phyloP scores from a whole-genome alignment of 2,329 filamentous ascomycete species.

The Penicillium sp. region DNA sequence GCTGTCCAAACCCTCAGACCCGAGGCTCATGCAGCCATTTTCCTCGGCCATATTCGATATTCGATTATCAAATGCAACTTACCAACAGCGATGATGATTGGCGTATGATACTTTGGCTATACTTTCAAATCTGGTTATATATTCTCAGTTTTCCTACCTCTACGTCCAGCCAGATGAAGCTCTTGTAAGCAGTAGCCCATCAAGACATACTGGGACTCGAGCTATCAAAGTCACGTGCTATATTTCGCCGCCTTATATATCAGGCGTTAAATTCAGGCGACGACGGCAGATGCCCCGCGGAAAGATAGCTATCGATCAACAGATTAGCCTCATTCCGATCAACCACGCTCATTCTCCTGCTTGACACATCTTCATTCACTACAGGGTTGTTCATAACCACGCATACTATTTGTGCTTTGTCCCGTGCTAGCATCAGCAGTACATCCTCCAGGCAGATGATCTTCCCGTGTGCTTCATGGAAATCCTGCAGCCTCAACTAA shows the following conservation, averaged over 20 bases:
- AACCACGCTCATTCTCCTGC: conserved; percentile 13
- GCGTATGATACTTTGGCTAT: not conserved
- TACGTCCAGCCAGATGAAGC: not conserved
- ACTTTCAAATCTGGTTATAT: not conserved
- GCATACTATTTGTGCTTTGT: not conserved
- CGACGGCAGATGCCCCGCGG: conserved; percentile 19
- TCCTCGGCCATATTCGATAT: not conserved
- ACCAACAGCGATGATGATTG: not conserved
- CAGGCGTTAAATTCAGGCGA: not conserved
- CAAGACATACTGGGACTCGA: not conserved
- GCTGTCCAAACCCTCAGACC: not conserved
- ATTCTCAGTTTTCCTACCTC: not conserved
- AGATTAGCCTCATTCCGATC: conserved; percentile 19
- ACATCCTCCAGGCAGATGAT: conserved; percentile 25
- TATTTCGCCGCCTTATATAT: not conserved
- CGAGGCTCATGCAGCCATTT: not conserved
- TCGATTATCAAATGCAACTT: not conserved
- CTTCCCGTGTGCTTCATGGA: conserved; percentile 21
- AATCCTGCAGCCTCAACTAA: conserved; percentile 34
- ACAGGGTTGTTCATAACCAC: not conserved
- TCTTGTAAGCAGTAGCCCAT: not conserved
- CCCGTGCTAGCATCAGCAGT: conserved; percentile 24
- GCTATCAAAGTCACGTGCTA: not conserved
- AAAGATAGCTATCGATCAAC: conserved; percentile 15
- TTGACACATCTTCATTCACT: conserved; percentile 3